Conservation (phyloP, 2,329 filamentous ascomycete species). For the Phyllosticta citribraziliensis region DNA sequence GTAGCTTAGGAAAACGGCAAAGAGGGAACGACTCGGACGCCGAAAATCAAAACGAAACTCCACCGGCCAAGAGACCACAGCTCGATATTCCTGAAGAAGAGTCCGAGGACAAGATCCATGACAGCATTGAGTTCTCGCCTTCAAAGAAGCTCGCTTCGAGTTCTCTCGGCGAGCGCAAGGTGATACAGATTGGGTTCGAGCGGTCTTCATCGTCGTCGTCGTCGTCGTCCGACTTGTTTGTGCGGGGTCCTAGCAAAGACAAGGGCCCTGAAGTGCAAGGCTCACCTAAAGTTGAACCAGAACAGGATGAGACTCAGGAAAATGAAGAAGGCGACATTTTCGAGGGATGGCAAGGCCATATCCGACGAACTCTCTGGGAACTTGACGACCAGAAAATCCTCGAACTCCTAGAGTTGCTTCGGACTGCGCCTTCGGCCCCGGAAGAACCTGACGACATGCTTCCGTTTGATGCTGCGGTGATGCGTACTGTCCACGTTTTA, state of each 20-base stretch:
- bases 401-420: background rate
- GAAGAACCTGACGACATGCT: background rate
- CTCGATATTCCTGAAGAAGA: background rate
- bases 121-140: constrained; percentile 2
- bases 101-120: background rate
- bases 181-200: background rate
- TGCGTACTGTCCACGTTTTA: background rate
- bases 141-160: background rate
- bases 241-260: background rate
- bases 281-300: background rate
- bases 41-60: background rate
- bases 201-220: background rate
- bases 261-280: background rate
- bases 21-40: background rate
- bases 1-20: background rate
- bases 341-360: background rate
- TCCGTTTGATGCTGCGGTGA: background rate
- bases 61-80: background rate
- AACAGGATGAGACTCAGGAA: background rate
- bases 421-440: background rate
- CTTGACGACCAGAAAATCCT: background rate
- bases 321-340: background rate
- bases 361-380: background rate
- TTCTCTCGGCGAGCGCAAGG: background rate
- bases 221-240: background rate